Percentiles rank a stretch among this genome's conserved stretches.
These are phyloP conservation scores for Microcera coccophila DNA, from an alignment of 2,329 filamentous ascomycete genomes.

Conservation along the genomic window DNA sequence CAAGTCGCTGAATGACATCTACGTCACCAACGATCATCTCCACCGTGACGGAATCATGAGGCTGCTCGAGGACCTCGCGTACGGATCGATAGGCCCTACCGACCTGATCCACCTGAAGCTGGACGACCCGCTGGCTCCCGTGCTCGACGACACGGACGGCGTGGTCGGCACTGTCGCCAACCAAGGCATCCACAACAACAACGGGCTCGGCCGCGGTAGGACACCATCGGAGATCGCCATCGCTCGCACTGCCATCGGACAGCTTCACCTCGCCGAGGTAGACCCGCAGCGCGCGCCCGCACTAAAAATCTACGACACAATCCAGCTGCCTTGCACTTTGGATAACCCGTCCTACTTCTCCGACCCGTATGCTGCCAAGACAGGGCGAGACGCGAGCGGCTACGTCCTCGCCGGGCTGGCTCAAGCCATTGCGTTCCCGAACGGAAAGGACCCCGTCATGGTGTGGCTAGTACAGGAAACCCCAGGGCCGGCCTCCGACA, in stretches of 20 bases:
- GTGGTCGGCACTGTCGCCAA: slow-evolving; percentile 39
- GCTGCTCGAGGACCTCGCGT: slow-evolving; percentile 43
- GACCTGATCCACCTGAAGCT: slow-evolving; percentile 45
- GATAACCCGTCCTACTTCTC: slow-evolving; percentile 58
- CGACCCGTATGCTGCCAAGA: slow-evolving; percentile 46
- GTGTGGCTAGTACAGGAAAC: slow-evolving; percentile 48
- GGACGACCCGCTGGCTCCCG: no score
- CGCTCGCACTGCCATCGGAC: slow-evolving; percentile 41
- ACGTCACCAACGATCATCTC: slow-evolving; percentile 58
- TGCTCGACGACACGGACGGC: no score
- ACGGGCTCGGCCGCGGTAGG: slow-evolving; percentile 51
- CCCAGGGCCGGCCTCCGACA: no score
- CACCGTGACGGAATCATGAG: slow-evolving; percentile 48
- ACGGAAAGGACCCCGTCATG: slow-evolving; percentile 40
- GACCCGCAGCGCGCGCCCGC: slow-evolving; percentile 32
- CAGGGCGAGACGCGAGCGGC: slow-evolving; percentile 50
- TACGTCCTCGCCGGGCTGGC: slow-evolving; percentile 49
- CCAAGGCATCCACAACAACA: slow-evolving; percentile 48
- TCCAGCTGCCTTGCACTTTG: slow-evolving; percentile 42
- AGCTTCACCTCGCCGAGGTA: slow-evolving; percentile 47
- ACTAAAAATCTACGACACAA: slow-evolving; percentile 13
- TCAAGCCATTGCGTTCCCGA: slow-evolving; percentile 37
- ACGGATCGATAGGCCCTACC: slow-evolving; percentile 45
- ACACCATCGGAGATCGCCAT: slow-evolving; percentile 41
- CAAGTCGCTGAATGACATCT: slow-evolving; percentile 44